A percentile compares a stretch with the other conserved stretches of the same genome.
Conservation (phyloP, 2,329 filamentous ascomycete species). For the Fusarium sp. region DNA sequence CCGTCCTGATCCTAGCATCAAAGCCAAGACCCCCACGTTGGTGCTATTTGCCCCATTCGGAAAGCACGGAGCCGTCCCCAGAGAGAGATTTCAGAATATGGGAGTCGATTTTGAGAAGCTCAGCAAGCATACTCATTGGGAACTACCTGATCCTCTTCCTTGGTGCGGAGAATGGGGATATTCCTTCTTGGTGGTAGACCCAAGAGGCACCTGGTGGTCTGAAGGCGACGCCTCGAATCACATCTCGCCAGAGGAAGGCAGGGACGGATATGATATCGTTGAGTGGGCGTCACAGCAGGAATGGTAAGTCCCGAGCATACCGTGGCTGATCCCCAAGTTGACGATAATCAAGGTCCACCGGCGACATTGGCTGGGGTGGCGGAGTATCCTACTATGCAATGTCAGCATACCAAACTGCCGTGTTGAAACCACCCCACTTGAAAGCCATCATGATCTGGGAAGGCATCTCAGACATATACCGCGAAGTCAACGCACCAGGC, state of each 20-base stretch:
- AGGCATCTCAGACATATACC: constrained; percentile 16
- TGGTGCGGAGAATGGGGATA: constrained; percentile 9
- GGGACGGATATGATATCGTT: neutral
- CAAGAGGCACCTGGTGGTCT: neutral
- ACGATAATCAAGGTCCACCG: neutral
- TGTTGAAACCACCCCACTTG: constrained; percentile 7
- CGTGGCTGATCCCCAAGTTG: neutral
- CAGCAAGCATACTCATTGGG: constrained; percentile 9
- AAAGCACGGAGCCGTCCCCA: constrained; percentile 12
- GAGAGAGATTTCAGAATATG: constrained; percentile 13
- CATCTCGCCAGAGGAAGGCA: neutral
- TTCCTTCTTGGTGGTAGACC: neutral
- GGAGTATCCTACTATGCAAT: constrained; percentile 4
- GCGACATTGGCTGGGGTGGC: neutral
- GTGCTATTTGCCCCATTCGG: constrained; percentile 12
- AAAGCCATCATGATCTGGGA: constrained; percentile 18
- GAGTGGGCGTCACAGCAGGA: neutral
- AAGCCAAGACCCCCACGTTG: neutral
- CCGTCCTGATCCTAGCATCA: neutral
- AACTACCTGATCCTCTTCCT: constrained; percentile 1
- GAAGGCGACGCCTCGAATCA: neutral
- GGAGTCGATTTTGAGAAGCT: constrained; percentile 4
- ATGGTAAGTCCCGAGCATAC: neutral
- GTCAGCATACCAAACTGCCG: constrained; percentile 3
- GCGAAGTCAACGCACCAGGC: constrained; percentile 10